phyloP scores from a whole-genome alignment of 208 protist species.

The Tritrichomonas musculus region DNA sequence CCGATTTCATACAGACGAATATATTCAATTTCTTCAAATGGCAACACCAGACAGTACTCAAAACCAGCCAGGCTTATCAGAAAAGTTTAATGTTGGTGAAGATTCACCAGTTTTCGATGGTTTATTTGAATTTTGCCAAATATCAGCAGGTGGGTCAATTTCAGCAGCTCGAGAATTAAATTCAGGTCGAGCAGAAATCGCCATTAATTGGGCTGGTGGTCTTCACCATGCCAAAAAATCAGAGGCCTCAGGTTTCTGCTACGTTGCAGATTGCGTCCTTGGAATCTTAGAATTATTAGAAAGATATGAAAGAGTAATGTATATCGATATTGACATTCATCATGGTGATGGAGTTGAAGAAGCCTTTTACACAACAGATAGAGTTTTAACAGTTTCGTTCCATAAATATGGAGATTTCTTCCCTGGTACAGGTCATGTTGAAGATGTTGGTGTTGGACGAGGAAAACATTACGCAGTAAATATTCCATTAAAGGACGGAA shows the following conservation, averaged over 20 bases:
- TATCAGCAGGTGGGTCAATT: constrained; percentile 51
- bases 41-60: constrained; percentile 50
- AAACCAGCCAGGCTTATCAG: background rate
- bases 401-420: constrained; percentile 88
- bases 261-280: constrained; percentile 84
- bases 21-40: constrained; percentile 52
- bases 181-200: constrained; percentile 20
- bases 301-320: constrained; percentile 69
- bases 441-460: constrained; percentile 69
- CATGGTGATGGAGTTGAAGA: too few species aligned
- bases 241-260: constrained; percentile 80
- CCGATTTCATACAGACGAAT: constrained; percentile 58
- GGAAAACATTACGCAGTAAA: constrained; percentile 77
- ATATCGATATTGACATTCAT: too few species aligned
- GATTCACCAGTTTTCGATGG: constrained; percentile 60
- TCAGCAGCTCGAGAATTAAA: constrained; percentile 50
- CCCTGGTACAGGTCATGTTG: constrained; percentile 81
- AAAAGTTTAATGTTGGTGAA: constrained; percentile 48
- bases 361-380: constrained; percentile 79
- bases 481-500: constrained; percentile 80
- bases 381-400: constrained; percentile 81
- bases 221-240: constrained; percentile 71
- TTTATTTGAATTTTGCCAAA: too few species aligned
- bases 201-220: too few species aligned
- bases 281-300: constrained; percentile 74